Conservation (phyloP, 345 rosid genomes). For the Gossypium herbaceum region DNA sequence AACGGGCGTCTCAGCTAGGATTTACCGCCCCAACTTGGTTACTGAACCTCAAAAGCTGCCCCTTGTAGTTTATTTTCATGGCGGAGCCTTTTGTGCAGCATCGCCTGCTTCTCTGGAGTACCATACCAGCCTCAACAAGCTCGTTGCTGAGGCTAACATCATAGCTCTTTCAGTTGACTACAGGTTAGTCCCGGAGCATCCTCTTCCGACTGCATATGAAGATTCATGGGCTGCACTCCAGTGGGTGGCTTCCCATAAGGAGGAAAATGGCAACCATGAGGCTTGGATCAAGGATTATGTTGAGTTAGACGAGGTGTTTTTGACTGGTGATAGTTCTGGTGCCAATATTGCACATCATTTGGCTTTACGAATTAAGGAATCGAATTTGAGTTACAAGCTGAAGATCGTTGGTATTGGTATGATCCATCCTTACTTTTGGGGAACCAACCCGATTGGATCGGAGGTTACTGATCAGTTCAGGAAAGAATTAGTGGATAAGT, state of each 20-base stretch:
- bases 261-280: constrained; percentile 8
- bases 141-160: constrained; percentile 51
- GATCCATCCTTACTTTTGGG: constrained; percentile 79
- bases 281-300: constrained; percentile 55
- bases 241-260: constrained; percentile 40
- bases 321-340: constrained; percentile 76
- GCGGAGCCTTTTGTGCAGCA: constrained; percentile 70
- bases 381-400: constrained; percentile 17
- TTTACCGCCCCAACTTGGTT: constrained; percentile 47
- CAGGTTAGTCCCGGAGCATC: constrained; percentile 66
- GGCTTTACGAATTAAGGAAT: constrained; percentile 34
- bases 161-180: constrained; percentile 60
- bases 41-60: constrained; percentile 41
- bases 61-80: constrained; percentile 68
- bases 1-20: constrained; percentile 53
- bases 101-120: constrained; percentile 54
- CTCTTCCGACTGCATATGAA: constrained; percentile 66
- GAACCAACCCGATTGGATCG: constrained; percentile 49
- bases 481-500: constrained; percentile 64
- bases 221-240: constrained; percentile 68
- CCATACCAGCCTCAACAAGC: constrained; percentile 57
- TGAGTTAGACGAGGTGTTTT: constrained; percentile 39
- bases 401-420: constrained; percentile 55
- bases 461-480: constrained; percentile 40
- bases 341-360: constrained; percentile 69